phyloP scores from a whole-genome alignment of 176 grass and related monocot genomes.

The Elymus sibiricus region DNA sequence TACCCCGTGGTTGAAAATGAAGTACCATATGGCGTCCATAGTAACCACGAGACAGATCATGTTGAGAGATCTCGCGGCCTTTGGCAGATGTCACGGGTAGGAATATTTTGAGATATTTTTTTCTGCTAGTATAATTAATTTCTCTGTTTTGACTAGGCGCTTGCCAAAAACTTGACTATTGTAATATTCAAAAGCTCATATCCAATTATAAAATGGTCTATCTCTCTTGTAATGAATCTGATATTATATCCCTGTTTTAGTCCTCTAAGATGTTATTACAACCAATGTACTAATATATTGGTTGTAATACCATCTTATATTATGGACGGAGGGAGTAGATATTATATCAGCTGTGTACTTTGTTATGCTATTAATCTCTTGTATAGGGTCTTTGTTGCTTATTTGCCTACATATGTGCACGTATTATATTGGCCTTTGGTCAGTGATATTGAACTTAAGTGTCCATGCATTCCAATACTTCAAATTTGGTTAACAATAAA shows the following conservation, averaged over 20 bases:
- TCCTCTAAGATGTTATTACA: background rate
- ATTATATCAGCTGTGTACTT: background rate
- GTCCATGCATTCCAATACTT: background rate
- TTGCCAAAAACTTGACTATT: background rate
- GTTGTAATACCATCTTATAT: too few relatives aligned
- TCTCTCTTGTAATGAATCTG: slow-evolving; percentile 17
- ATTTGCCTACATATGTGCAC: background rate
- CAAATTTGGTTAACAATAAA: background rate
- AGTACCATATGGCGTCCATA: slow-evolving; percentile 42
- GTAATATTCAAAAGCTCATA: background rate
- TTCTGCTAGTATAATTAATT: background rate
- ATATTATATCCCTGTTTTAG: background rate
- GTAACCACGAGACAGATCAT: slow-evolving; percentile 59
- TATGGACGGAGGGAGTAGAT: too few relatives aligned
- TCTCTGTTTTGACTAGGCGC: background rate
- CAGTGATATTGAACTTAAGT: background rate
- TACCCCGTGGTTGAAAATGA: slow-evolving; percentile 30
- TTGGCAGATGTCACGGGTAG: slow-evolving; percentile 89
- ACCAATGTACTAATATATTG: too few relatives aligned
- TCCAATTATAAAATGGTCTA: background rate
- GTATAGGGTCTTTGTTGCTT: background rate
- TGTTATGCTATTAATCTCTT: background rate
- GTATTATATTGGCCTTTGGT: background rate
- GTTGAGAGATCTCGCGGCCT: slow-evolving; percentile 56
- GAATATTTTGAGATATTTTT: slow-evolving; percentile 23